A percentile compares a stretch with the other conserved stretches of the same genome.
Conservation (phyloP, 2,329 filamentous ascomycete species). For the Cladophialophora psammophila region DNA sequence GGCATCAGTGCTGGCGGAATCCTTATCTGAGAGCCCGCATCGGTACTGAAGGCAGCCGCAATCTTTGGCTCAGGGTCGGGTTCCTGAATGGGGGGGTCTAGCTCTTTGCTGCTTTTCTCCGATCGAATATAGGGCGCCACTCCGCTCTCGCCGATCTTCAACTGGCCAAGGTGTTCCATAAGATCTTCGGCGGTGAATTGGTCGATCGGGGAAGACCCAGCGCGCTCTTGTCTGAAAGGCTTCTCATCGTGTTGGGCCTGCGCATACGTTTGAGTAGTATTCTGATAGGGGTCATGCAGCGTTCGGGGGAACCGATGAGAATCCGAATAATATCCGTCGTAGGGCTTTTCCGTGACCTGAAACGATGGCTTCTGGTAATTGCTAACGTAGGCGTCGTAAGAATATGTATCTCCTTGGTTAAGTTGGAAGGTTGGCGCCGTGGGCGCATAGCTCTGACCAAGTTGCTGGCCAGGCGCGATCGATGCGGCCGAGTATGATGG, state of each 20-base stretch:
- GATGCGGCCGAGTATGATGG: slow-evolving; percentile 21
- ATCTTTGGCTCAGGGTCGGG: slow-evolving; percentile 71
- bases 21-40: slow-evolving; percentile 77
- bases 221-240: slow-evolving; percentile 21
- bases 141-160: slow-evolving; percentile 86
- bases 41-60: slow-evolving; percentile 70
- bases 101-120: slow-evolving; percentile 61
- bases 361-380: slow-evolving; percentile 31
- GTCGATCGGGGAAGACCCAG: slow-evolving; percentile 56
- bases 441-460: slow-evolving; percentile 30
- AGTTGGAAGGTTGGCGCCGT: slow-evolving; percentile 22
- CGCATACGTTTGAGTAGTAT: slow-evolving; percentile 15
- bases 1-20: slow-evolving; percentile 96
- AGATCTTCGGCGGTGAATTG: slow-evolving; percentile 74
- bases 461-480: slow-evolving; percentile 24
- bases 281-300: slow-evolving; percentile 28
- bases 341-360: slow-evolving; percentile 23
- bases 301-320: slow-evolving; percentile 24
- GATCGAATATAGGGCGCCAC: slow-evolving; percentile 86
- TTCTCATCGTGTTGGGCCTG: slow-evolving; percentile 28
- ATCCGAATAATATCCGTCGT: slow-evolving; percentile 31
- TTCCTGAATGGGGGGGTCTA: slow-evolving; percentile 71
- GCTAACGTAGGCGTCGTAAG: slow-evolving; percentile 32
- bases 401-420: slow-evolving; percentile 23
- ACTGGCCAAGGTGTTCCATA: slow-evolving; percentile 79